Evolutionary conservation across 306 rosid genomes (phyloP), one percentile per base, ranked within the genome.

Genomic region (Cicer bijugum): DNA sequence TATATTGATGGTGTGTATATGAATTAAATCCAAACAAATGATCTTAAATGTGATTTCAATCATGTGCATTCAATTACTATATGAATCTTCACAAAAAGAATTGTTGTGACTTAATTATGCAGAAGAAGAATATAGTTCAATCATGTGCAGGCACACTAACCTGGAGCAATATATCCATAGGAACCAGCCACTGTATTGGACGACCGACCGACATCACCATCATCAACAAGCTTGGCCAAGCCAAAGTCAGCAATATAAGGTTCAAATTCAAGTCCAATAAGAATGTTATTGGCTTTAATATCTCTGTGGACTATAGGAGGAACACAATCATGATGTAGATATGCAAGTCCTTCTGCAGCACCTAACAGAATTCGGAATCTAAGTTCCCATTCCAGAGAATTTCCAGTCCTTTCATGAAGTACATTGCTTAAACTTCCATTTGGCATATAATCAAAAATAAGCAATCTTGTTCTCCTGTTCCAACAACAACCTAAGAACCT

Each of bases 101-200:
- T 28, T 28, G 43, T 17, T 48, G 5, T 28, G 23, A 69, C 7
- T 69, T 35, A 20, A 20, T 57, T 20, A 1, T 58, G 20, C 1
- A 58, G 65, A 59, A 20, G 11, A 78, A 7, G 46, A 63, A 63
- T 1, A 42, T 59, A 44, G 48, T 9, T 44, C 48, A 44, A 9
- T 3, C n/a, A 53, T 53, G 46, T 28, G 50, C 51, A 74, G 69
- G 56, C 9, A 28, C 8, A 84, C 89, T 75, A 70, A 89, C 99
- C 97, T 42, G 99, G 99, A 79, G 99, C 97, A 75, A 95, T 95
- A 28, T 95, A 91, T 23, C 99, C 99, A 74, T 90, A 95, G n/a
- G 99, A 95, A 56, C 99, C 97, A 17, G 96, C 99, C 55, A 95
- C 91, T 14, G 97, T 90, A 69, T 91, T 95, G 61, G 97, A 90